Evolutionary conservation across 139 green algal species (phyloP).

Genomic region (Asterochloris sp.): DNA sequence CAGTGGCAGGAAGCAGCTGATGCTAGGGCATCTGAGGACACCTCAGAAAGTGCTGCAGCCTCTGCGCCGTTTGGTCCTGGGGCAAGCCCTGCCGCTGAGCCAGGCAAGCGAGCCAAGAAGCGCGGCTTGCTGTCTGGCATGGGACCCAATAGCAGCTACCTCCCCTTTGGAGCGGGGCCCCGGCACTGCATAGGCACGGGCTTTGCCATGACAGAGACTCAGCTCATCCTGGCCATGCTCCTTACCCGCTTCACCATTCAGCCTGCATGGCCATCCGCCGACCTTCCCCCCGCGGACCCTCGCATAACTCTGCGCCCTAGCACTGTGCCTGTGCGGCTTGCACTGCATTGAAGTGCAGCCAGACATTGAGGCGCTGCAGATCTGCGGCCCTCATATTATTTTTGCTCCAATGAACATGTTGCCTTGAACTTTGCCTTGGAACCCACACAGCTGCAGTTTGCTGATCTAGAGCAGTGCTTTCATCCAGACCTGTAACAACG

Average conservation of each 20-base stretch:
- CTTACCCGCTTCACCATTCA: conserved; percentile 53
- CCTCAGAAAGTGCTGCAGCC: background rate
- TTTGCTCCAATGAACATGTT: too few species aligned
- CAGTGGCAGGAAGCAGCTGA: conserved; percentile 24
- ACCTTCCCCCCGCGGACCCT: conserved; percentile 48
- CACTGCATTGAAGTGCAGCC: background rate
- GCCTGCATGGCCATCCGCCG: conserved; percentile 13
- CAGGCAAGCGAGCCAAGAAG: background rate
- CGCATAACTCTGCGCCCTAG: conserved; percentile 71
- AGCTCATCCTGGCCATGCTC: conserved; percentile 67
- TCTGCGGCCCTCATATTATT: too few species aligned
- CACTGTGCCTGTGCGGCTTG: conserved; percentile 38
- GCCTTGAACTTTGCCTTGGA: too few species aligned
- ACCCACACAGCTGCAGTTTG: too few species aligned
- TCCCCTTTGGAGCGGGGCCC: conserved; percentile 78
- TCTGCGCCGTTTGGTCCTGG: background rate
- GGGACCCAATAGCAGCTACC: conserved; percentile 59
- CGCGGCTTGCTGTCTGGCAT: conserved; percentile 34
- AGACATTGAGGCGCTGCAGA: too few species aligned
- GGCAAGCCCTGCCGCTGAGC: background rate
- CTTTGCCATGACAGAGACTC: conserved; percentile 87
- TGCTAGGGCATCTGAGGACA: background rate
- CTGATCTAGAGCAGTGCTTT: too few species aligned
- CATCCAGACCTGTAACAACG: too few species aligned
- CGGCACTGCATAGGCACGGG: conserved; percentile 80